These are phyloP conservation scores for Iodosphaeria phyllophila DNA, from an alignment of 2,329 filamentous ascomycete genomes.

Conservation along the genomic window DNA sequence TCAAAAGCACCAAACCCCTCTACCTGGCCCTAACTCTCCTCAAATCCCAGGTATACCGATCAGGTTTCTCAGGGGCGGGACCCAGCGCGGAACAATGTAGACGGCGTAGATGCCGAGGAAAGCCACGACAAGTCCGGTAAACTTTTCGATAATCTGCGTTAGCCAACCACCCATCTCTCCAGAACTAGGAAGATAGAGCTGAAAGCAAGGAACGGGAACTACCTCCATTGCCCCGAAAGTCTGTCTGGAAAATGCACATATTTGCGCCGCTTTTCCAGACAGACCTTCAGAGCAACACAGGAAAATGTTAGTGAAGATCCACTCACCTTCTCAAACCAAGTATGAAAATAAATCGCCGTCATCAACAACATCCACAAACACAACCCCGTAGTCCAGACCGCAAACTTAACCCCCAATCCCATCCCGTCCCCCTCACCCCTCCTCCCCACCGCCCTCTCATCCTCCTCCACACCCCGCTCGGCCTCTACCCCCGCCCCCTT, in stretches of 20 bases:
- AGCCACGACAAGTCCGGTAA: conserved; percentile 23
- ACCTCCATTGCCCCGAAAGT: too few relatives aligned
- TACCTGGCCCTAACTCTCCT: too few relatives aligned
- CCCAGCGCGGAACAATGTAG: conserved; percentile 9
- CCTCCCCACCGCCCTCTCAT: conserved; percentile 7
- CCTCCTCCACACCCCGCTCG: conserved; percentile 6
- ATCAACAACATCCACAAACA: conserved; percentile 95
- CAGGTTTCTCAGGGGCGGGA: conserved; percentile 7
- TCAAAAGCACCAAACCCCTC: too few relatives aligned
- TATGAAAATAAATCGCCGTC: conserved; percentile 97
- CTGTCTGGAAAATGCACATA: too few relatives aligned
- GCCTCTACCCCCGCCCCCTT: conserved; percentile 36
- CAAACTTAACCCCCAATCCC: conserved; percentile 33
- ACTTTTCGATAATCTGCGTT: too few relatives aligned
- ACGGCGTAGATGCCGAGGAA: conserved; percentile 8
- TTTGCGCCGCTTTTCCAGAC: too few relatives aligned
- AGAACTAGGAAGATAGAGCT: too few relatives aligned
- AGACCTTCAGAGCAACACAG: too few relatives aligned
- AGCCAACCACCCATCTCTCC: too few relatives aligned
- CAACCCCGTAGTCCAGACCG: conserved; percentile 44
- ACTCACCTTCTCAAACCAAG: conserved; percentile 86
- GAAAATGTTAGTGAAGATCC: too few relatives aligned
- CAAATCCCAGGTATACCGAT: conserved; percentile 10
- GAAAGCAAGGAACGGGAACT: too few relatives aligned
- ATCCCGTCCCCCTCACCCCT: conserved; percentile 18